Conservation (phyloP, 2,329 filamentous ascomycete species). For the Trichoderma aggressivum region DNA sequence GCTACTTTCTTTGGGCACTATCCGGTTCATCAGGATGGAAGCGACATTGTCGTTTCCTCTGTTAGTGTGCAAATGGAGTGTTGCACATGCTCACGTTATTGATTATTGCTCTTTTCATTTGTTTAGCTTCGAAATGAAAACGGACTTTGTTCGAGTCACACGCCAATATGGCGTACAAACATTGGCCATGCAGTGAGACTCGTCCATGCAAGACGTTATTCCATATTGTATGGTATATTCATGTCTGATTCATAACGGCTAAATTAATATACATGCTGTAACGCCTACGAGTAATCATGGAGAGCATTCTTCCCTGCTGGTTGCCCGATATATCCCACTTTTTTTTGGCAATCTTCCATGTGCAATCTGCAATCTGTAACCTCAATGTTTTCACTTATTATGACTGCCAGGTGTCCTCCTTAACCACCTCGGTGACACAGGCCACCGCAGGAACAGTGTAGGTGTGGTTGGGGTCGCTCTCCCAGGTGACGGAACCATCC, state of each 20-base stretch:
- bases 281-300: background rate
- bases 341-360: background rate
- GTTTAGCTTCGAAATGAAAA: background rate
- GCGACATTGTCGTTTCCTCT: background rate
- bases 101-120: background rate
- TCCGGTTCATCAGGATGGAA: slow-evolving; percentile 3
- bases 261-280: slow-evolving; percentile 2
- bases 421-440: slow-evolving; percentile 29
- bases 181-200: background rate
- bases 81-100: background rate
- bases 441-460: slow-evolving; percentile 32
- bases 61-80: background rate
- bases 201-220: background rate
- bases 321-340: background rate
- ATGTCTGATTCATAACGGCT: slow-evolving; percentile 6
- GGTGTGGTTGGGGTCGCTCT: slow-evolving; percentile 54
- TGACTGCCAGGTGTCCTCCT: slow-evolving; percentile 33
- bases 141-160: background rate
- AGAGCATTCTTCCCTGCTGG: background rate
- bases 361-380: background rate
- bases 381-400: background rate
- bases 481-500: slow-evolving; percentile 59
- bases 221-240: background rate
- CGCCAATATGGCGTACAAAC: background rate
- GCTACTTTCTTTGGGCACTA: background rate